Percentiles rank a stretch among this genome's conserved stretches.
phyloP scores from a whole-genome alignment of 163 green algal genomes.

The Scenedesmus sp. region DNA sequence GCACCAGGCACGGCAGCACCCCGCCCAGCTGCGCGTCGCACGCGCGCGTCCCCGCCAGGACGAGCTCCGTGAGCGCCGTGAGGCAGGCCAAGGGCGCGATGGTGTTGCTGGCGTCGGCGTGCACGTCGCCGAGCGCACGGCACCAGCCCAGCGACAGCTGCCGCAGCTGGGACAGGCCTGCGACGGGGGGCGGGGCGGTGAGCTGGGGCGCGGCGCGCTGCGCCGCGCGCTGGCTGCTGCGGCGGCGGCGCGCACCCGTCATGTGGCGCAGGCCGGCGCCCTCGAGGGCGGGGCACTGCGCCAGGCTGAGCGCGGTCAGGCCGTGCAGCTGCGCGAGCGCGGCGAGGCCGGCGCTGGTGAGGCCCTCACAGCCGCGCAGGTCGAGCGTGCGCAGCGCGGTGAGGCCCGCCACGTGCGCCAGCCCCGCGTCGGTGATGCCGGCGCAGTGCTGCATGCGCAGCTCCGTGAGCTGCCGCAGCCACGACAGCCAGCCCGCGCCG shows the following conservation, averaged over 20 bases:
- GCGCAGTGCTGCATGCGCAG: slow-evolving; percentile 23
- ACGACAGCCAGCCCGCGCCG: slow-evolving; percentile 14
- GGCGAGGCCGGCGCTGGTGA: slow-evolving; percentile 7
- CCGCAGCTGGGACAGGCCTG: slow-evolving; percentile 26
- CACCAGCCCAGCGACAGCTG: slow-evolving; percentile 34
- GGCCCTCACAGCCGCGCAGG: slow-evolving; percentile 20
- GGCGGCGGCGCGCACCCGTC: neutral
- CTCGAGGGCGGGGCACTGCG: slow-evolving; percentile 6
- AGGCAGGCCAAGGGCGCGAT: slow-evolving; percentile 14
- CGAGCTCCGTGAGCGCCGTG: neutral
- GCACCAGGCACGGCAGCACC: neutral
- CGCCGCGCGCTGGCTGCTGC: too few species aligned
- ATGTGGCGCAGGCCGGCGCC: slow-evolving; percentile 13
- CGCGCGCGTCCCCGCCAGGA: slow-evolving; percentile 12
- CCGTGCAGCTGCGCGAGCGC: slow-evolving; percentile 2
- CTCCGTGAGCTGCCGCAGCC: slow-evolving; percentile 12
- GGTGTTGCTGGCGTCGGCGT: slow-evolving; percentile 16
- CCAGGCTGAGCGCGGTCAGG: slow-evolving; percentile 15
- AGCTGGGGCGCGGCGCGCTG: too few species aligned
- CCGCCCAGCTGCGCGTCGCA: slow-evolving; percentile 22
- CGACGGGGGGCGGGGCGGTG: too few species aligned
- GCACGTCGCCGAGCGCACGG: slow-evolving; percentile 11
- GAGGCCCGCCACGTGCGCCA: slow-evolving; percentile 9
- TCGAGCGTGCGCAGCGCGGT: slow-evolving; percentile 13
- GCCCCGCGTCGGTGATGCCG: slow-evolving; percentile 14